Percentiles rank a stretch among this genome's conserved stretches.
These are phyloP conservation scores for Intubia oerlemansii DNA, from an alignment of 2,329 filamentous ascomycete genomes.

Conservation along the genomic window DNA sequence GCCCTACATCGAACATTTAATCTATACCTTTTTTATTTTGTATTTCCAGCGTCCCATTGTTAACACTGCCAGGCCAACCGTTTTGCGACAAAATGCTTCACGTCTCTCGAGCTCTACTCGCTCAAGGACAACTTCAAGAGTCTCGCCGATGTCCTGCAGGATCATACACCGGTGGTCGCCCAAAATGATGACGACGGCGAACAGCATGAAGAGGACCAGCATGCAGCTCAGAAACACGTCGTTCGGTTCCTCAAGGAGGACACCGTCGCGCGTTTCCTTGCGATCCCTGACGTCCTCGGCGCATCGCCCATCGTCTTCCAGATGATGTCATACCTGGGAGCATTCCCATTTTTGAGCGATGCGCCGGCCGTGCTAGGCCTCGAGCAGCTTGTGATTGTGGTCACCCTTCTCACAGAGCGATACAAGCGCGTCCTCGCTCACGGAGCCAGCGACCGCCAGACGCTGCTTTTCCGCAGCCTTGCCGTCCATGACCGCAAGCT, in stretches of 20 bases:
- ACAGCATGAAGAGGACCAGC: too few relatives aligned
- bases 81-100: conserved; percentile 52
- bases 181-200: too few relatives aligned
- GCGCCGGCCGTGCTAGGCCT: conserved; percentile 49
- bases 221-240: too few relatives aligned
- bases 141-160: conserved; percentile 30
- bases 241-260: conserved; percentile 48
- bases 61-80: conserved; percentile 40
- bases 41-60: too few relatives aligned
- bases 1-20: too few relatives aligned
- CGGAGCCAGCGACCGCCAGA: conserved; percentile 33
- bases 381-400: conserved; percentile 48
- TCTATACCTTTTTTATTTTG: too few relatives aligned
- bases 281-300: conserved; percentile 47
- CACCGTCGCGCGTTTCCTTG: conserved; percentile 49
- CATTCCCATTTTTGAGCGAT: conserved; percentile 52
- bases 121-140: conserved; percentile 52
- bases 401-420: conserved; percentile 51
- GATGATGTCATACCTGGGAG: conserved; percentile 48
- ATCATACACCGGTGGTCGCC: neutral
- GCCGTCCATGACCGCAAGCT: conserved; percentile 46
- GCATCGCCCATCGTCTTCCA: conserved; percentile 50
- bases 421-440: conserved; percentile 40
- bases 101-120: conserved; percentile 49
- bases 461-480: conserved; percentile 48